Percentiles rank a stretch among this genome's conserved stretches.
phyloP scores from a whole-genome alignment of 805 yeast species.

The Komagataella pastoris region DNA sequence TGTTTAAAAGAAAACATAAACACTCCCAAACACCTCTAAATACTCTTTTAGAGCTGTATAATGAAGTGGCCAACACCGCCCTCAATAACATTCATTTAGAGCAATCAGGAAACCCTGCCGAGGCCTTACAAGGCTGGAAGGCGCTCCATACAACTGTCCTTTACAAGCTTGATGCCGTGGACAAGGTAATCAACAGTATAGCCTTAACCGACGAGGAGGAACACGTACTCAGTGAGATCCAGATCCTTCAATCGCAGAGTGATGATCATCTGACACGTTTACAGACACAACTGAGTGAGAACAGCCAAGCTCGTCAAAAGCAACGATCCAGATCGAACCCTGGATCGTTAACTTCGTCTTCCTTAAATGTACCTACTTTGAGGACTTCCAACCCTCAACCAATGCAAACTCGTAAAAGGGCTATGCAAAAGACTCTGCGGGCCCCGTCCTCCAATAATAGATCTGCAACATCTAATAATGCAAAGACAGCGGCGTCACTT shows the following conservation, averaged over 20 bases:
- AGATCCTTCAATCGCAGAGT: conserved; percentile 19
- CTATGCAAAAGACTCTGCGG: conserved; percentile 10
- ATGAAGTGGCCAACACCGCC: conserved; percentile 47
- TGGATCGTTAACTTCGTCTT: conserved; percentile 5
- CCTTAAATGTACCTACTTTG: conserved; percentile 13
- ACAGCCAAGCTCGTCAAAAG: background rate
- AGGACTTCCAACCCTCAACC: conserved; percentile 15
- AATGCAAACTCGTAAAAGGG: conserved; percentile 12
- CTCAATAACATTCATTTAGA: conserved; percentile 45
- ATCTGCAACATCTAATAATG: conserved; percentile 8
- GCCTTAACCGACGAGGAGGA: conserved; percentile 30
- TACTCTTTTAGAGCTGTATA: conserved; percentile 45
- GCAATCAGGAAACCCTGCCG: conserved; percentile 34
- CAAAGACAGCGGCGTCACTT: conserved; percentile 21
- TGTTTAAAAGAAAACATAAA: conserved; percentile 41
- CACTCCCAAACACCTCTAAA: conserved; percentile 50
- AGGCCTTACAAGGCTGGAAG: conserved; percentile 64
- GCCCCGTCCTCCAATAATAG: conserved; percentile 1
- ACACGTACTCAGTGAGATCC: conserved; percentile 25
- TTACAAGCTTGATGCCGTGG: conserved; percentile 38
- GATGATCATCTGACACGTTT: conserved; percentile 25
- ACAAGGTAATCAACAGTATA: conserved; percentile 22
- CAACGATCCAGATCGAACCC: background rate
- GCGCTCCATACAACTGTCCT: conserved; percentile 49
- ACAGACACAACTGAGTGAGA: conserved; percentile 7